These are phyloP conservation scores for Leccinum boreale DNA, from an alignment of 768 basidiomycete genomes.

Conservation along the genomic window DNA sequence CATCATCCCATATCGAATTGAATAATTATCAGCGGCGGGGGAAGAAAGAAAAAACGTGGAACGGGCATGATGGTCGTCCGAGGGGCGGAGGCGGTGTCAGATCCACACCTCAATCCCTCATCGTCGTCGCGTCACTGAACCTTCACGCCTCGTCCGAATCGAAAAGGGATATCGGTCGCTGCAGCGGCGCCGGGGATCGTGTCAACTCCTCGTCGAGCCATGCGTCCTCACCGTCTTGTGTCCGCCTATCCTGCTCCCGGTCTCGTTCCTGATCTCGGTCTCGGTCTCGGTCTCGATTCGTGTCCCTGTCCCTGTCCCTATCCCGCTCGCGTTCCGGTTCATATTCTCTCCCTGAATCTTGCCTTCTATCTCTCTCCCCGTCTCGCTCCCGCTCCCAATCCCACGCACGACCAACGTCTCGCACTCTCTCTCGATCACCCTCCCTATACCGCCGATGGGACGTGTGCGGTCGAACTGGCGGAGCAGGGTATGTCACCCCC, in stretches of 20 bases:
- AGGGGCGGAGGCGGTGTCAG: not conserved
- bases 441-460: conserved; percentile 19
- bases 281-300: not conserved
- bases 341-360: not conserved
- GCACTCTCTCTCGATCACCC: not conserved
- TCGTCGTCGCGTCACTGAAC: not conserved
- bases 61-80: not conserved
- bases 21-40: not conserved
- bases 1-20: conserved; percentile 1
- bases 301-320: not conserved
- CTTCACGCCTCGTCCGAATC: conserved; percentile 23
- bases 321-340: not conserved
- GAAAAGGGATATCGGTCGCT: conserved; percentile 31
- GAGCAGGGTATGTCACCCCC: conserved; percentile 26
- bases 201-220: conserved; percentile 10
- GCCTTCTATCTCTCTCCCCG: not conserved
- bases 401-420: not conserved
- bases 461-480: conserved; percentile 24
- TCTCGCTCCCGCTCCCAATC: not conserved
- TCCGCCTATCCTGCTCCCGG: not conserved
- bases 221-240: not conserved
- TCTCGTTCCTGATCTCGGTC: not conserved
- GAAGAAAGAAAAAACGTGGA: not conserved
- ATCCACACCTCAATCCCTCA: not conserved
- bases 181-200: conserved; percentile 27